Evolutionary conservation across 2,329 filamentous ascomycete species (phyloP), one percentile per base, ranked within the genome.

Genomic region (Fusarium armeniacum): DNA sequence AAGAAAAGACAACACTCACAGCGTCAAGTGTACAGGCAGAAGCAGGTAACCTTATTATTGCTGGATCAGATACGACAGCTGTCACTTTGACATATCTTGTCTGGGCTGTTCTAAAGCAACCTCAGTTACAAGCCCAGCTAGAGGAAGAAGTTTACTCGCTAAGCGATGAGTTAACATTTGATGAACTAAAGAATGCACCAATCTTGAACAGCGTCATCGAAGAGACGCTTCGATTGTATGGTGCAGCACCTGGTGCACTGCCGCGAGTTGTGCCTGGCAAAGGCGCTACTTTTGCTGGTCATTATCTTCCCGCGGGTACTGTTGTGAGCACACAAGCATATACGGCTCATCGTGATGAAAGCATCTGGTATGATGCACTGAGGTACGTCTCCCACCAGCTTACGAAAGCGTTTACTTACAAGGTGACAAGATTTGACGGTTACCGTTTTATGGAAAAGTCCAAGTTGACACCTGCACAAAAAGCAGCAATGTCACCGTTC

Each of bases 291-390:
- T 18, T 67, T 0, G 40, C 50, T 1, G 51, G 51, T 0, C 22
- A 65, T 12, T 41, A 33, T 2, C 36, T 71, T 2, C 67, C 67
- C 0, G 13, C 33, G 0, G 67, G 63, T 2, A 61, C 50, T 0
- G 44, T 53, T 0, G 68, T 71, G 11, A 57, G 60, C 5, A 72
- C 69, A 0, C 65, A 67, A 12, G 69, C 69, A 1, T 72, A 62
- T 1, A 59, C 65, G 1, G 1, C 64, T 1, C 69, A 72, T 5
- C 62, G 62, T 0, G 43, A 70, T 8, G 45, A 58, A 1, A 50
- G n/a, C 38, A 0, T 72, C 52, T 22, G n/a, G 24, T 22, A 20
- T 0, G 26, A 62, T 6, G 56, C 59, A 9, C 9, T 22, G 10
- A 53, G 33, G 59, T 62, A 50, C n/a, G 8, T 5, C 8, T 1